These are phyloP conservation scores for Raphanus hybrid DNA, from an alignment of 441 rosid genomes.

Conservation along the genomic window DNA sequence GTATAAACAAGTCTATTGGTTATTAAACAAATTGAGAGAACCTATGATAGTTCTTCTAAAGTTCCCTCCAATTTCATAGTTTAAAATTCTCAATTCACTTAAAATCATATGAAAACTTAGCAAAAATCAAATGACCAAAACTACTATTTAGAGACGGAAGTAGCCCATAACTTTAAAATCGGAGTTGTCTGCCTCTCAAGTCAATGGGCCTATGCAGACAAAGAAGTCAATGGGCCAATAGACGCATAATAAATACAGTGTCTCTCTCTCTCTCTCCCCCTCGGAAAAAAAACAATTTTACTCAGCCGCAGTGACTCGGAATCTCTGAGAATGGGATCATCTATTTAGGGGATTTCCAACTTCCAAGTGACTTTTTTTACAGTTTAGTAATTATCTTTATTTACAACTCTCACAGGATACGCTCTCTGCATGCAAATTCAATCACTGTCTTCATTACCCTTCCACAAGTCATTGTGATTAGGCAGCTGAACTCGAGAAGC, in stretches of 20 bases:
- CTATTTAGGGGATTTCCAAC: background rate
- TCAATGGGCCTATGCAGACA: background rate
- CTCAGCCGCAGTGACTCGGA: background rate
- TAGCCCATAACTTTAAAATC: background rate
- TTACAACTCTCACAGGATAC: background rate
- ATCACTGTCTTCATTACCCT: background rate
- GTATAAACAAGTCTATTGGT: too few species aligned
- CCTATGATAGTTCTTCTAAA: too few species aligned
- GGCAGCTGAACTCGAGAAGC: constrained; percentile 17
- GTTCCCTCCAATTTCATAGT: too few species aligned
- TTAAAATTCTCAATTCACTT: background rate
- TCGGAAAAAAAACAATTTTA: background rate
- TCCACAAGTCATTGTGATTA: background rate
- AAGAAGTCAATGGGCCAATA: background rate
- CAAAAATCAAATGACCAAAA: background rate
- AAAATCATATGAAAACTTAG: background rate
- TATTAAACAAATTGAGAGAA: too few species aligned
- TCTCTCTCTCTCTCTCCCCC: background rate
- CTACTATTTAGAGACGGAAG: too few species aligned
- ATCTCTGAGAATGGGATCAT: background rate
- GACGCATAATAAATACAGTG: background rate
- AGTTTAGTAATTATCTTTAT: background rate
- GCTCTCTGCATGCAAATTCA: background rate
- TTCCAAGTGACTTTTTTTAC: background rate
- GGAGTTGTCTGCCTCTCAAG: background rate